Base-by-base conservation (phyloP, 2,329 filamentous ascomycete species). In the Pseudovirgaria hyperparasitica region DNA sequence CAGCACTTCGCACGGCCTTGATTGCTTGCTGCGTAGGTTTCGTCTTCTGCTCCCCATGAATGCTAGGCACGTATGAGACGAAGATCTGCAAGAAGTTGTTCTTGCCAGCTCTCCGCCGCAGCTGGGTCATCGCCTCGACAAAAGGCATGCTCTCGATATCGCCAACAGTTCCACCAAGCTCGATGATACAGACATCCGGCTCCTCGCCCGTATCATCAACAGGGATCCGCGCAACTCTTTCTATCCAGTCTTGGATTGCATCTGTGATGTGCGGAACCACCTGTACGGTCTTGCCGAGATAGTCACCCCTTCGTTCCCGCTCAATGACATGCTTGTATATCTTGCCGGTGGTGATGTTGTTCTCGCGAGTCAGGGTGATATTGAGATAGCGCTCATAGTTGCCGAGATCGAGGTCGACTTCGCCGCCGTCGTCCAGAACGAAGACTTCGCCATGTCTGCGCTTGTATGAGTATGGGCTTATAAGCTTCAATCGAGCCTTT, bases 321-420 rank as follows among this genome's bases (percentile, higher is more conserved):
- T 85, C 72, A 43, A 93, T 85, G 28, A 94, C 86, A 44, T 80
- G 73, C 47, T 82, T 69, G 59, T 94, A 96, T 41, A 96, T 84
- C 63, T 96, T 94, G 49, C 90, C 90, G 5, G 87, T 93, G 4
- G 90, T 98, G 57, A 98, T 92, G 57, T 96, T 96, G 63, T 87
- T 84, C 42, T 93, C 85, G 35, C 76, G 67, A 6, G 74, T 82
- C 34, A 96, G 67, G 29, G 76, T 81, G 38, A 87, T 76, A 46
- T 77, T 76, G 29, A 93, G 74, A 50, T 92, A 92, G 22, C 77
- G 69, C 52, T 82, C 77, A 57, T 81, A 82, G 54, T 82, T 82
- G 38, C 77, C 77, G 18, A 82, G 63, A 50, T 82, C 77, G 32
- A 82, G 67, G 46, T 82, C 76, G 36, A 75, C 70, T 54, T 82